These are phyloP conservation scores for Fraxinus baroniana DNA, from an alignment of 305 asterid genomes.

Conservation along the genomic window DNA sequence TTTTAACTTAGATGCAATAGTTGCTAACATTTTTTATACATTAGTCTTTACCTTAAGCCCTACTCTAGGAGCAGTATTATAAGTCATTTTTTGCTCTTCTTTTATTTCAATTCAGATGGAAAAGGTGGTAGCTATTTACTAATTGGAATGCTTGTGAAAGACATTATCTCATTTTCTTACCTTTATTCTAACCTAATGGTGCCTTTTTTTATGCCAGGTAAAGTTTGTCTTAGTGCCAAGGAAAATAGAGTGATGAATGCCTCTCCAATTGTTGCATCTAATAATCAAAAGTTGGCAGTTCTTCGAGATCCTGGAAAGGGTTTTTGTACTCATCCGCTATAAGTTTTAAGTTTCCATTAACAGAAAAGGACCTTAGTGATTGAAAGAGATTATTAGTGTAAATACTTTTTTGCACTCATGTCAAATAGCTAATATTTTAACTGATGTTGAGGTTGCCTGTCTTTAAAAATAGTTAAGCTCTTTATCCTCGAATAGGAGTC, in stretches of 20 bases:
- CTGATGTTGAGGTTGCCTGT: no score
- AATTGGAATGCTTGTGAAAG: background rate
- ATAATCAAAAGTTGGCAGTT: slow-evolving; percentile 28
- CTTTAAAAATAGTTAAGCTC: no score
- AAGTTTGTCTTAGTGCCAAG: slow-evolving; percentile 30
- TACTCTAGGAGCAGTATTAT: background rate
- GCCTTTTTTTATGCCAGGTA: slow-evolving; percentile 39
- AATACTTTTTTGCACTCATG: no score
- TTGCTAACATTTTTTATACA: background rate
- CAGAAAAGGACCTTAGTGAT: no score
- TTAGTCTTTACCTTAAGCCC: background rate
- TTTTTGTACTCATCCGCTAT: slow-evolving; percentile 50
- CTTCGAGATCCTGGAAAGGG: slow-evolving; percentile 34
- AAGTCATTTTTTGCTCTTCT: background rate
- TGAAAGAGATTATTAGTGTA: no score
- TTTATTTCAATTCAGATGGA: slow-evolving; percentile 2
- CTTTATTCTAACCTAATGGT: slow-evolving; percentile 13
- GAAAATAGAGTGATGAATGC: slow-evolving; percentile 33
- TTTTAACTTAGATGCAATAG: no score
- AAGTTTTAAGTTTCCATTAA: slow-evolving; percentile 43
- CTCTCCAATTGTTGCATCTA: slow-evolving; percentile 15
- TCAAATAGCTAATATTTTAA: no score
- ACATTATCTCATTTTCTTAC: slow-evolving; percentile 13
- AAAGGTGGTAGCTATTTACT: slow-evolving; percentile 12
- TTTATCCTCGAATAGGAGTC: no score